Conservation (phyloP, 2,329 filamentous ascomycete genomes). For the Pseudocercospora fijiensis region DNA sequence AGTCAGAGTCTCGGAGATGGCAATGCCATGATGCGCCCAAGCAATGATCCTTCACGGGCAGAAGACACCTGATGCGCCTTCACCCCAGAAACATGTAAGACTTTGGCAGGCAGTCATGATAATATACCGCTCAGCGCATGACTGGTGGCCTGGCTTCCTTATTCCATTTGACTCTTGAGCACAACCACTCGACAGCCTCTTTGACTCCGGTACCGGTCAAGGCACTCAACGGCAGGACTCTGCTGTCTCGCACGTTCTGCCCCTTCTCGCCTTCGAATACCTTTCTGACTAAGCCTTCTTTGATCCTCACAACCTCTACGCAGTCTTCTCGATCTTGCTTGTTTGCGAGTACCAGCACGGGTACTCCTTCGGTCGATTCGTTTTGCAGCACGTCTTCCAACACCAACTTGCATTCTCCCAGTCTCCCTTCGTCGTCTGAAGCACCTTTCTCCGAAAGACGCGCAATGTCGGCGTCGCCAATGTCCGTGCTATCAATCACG, state of each 20-base stretch:
- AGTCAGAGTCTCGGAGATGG: background rate
- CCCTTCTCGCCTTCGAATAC: slow-evolving; percentile 95
- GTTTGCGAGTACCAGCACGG: slow-evolving; percentile 87
- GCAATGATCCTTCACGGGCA: background rate
- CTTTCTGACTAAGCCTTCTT: slow-evolving; percentile 91
- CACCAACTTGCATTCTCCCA: slow-evolving; percentile 86
- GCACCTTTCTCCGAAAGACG: slow-evolving; percentile 40
- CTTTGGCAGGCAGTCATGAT: background rate
- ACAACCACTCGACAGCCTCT: slow-evolving; percentile 96
- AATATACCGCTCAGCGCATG: slow-evolving; percentile 66
- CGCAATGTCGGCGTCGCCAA: slow-evolving; percentile 76
- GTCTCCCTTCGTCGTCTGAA: slow-evolving; percentile 51
- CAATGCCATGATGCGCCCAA: background rate
- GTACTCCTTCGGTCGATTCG: slow-evolving; percentile 85
- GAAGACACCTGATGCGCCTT: background rate
- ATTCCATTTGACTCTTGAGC: slow-evolving; percentile 91
- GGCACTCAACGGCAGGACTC: slow-evolving; percentile 89
- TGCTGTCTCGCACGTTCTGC: slow-evolving; percentile 78
- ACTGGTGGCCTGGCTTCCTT: slow-evolving; percentile 88
- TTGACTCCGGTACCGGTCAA: slow-evolving; percentile 78
- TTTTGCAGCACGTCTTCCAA: slow-evolving; percentile 87
- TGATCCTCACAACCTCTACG: slow-evolving; percentile 94
- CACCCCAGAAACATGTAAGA: background rate
- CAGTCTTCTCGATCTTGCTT: slow-evolving; percentile 98
- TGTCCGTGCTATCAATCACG: slow-evolving; percentile 92